These are phyloP conservation scores for Tephrocybe sp. DNA, from an alignment of 768 basidiomycete species.

Conservation along the genomic window DNA sequence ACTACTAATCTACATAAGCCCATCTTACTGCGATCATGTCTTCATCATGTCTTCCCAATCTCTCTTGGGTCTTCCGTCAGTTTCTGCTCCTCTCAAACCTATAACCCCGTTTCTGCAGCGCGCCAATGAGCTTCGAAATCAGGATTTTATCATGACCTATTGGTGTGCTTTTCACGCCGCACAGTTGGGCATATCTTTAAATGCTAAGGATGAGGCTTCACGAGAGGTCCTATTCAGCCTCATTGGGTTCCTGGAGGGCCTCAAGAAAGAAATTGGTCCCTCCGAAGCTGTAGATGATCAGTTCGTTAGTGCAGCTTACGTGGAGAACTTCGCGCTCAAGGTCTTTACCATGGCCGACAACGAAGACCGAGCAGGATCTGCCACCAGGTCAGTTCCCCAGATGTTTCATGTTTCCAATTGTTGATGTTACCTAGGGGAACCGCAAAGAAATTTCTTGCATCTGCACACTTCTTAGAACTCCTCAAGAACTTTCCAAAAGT, in stretches of 20 bases:
- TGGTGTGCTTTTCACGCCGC: conserved; percentile 98
- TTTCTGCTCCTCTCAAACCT: conserved; percentile 59
- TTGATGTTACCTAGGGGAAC: conserved; percentile 52
- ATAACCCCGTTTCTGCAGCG: conserved; percentile 84
- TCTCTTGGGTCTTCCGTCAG: conserved; percentile 55
- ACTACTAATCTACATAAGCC: neutral
- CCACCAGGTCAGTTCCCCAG: conserved; percentile 57
- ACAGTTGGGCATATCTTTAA: conserved; percentile 77
- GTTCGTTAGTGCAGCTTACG: conserved; percentile 78
- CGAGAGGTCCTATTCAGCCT: conserved; percentile 70
- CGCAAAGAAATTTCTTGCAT: conserved; percentile 92
- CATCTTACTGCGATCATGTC: conserved; percentile 4
- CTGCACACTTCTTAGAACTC: conserved; percentile 92
- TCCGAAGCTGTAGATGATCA: conserved; percentile 85
- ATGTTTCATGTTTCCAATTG: neutral
- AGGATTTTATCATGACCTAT: conserved; percentile 88
- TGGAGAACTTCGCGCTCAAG: conserved; percentile 92
- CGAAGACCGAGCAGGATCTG: conserved; percentile 78
- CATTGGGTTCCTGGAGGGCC: conserved; percentile 72
- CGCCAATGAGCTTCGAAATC: conserved; percentile 78
- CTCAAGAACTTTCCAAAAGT: conserved; percentile 70
- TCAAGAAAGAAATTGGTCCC: conserved; percentile 72
- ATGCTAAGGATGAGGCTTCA: conserved; percentile 60
- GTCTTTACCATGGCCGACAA: conserved; percentile 90
- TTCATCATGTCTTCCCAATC: conserved; percentile 27